Conservation (phyloP, 768 basidiomycete genomes). For the Tricholoma bakamatsutake region DNA sequence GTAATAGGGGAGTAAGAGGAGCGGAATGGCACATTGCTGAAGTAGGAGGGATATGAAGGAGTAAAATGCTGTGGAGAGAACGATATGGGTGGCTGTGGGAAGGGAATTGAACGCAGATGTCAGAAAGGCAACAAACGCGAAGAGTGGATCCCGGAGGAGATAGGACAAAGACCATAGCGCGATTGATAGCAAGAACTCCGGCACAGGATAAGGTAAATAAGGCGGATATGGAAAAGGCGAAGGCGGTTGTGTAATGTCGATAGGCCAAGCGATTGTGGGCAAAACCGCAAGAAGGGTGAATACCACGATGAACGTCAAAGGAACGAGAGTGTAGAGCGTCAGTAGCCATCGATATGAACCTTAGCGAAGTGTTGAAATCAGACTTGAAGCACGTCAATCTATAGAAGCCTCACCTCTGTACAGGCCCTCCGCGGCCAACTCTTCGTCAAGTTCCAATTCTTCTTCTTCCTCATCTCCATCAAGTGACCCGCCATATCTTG, state of each 20-base stretch:
- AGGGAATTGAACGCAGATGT: constrained; percentile 23
- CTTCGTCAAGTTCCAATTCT: constrained; percentile 31
- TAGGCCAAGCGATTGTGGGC: constrained; percentile 44
- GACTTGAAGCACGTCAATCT: not conserved
- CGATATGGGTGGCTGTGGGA: constrained; percentile 25
- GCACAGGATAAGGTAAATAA: constrained; percentile 55
- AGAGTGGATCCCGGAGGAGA: constrained; percentile 45
- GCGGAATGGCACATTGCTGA: constrained; percentile 47
- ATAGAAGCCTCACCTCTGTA: constrained; percentile 36
- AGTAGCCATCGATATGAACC: constrained; percentile 59
- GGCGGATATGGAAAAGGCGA: constrained; percentile 35
- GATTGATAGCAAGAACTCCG: constrained; percentile 56
- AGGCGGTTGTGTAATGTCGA: constrained; percentile 18
- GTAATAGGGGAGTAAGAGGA: constrained; percentile 46
- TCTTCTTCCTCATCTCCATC: constrained; percentile 23
- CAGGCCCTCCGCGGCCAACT: constrained; percentile 43
- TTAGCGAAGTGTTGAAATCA: constrained; percentile 17
- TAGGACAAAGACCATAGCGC: constrained; percentile 59
- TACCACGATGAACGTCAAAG: constrained; percentile 42
- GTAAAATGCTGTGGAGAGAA: constrained; percentile 38
- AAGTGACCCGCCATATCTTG: constrained; percentile 16
- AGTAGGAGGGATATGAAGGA: constrained; percentile 46
- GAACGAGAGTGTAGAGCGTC: constrained; percentile 55
- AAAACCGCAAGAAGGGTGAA: constrained; percentile 46
- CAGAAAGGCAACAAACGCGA: constrained; percentile 26